Conservation (phyloP, 805 yeast species). For the Saccharomycopsis sp. region DNA sequence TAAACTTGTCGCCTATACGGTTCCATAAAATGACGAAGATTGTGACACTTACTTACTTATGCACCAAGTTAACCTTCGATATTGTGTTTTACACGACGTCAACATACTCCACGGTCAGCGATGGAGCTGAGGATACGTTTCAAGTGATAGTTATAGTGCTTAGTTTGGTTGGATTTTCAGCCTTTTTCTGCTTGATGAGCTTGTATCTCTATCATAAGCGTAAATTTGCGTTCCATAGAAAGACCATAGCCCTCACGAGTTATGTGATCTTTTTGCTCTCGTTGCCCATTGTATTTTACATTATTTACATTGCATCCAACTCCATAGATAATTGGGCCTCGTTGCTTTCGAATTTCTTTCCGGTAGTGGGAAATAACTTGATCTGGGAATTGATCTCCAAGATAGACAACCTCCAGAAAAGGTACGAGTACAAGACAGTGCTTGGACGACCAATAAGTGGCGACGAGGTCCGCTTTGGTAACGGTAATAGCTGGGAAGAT, state of each 20-base stretch:
- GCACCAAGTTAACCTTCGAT: slow-evolving; percentile 1
- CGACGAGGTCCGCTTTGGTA: background rate
- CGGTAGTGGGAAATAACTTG: slow-evolving; percentile 13
- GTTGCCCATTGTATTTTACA: slow-evolving; percentile 16
- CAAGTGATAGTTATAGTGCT: slow-evolving; percentile 5
- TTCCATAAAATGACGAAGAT: background rate
- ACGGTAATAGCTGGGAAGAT: background rate
- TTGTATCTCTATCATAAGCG: slow-evolving; percentile 5
- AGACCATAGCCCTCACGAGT: slow-evolving; percentile 3
- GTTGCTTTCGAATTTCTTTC: slow-evolving; percentile 14
- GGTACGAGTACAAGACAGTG: slow-evolving; percentile 13
- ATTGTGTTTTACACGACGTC: background rate
- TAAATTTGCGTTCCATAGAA: slow-evolving; percentile 6
- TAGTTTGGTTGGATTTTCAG: slow-evolving; percentile 1
- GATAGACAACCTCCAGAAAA: slow-evolving; percentile 9
- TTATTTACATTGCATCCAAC: slow-evolving; percentile 3
- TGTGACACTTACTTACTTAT: background rate
- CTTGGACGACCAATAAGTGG: slow-evolving; percentile 11
- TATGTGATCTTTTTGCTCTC: slow-evolving; percentile 9
- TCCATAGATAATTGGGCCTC: slow-evolving; percentile 16
- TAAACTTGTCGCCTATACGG: background rate
- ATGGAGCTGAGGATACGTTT: background rate
- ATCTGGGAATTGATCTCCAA: slow-evolving; percentile 18
- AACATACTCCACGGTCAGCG: background rate
- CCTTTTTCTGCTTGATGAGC: slow-evolving; percentile 2